A percentile compares a stretch with the other conserved stretches of the same genome.
These are phyloP conservation scores for Fabrea salina DNA, from an alignment of 169 alveolate species.

Conservation along the genomic window DNA sequence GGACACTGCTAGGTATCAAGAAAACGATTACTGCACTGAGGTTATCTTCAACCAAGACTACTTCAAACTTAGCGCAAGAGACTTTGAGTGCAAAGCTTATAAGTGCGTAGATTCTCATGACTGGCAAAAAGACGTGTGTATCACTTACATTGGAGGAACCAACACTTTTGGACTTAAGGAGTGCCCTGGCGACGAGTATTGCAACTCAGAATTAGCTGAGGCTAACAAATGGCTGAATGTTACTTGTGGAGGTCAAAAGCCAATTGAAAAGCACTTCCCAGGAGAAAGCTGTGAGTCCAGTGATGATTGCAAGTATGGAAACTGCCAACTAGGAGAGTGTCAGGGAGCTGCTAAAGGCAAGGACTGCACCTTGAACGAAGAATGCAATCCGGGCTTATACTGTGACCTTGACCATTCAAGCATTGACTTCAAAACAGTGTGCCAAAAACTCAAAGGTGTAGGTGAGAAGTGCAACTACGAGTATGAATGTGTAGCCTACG, in stretches of 20 bases:
- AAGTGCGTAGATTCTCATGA: not conserved
- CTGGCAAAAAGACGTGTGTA: not conserved
- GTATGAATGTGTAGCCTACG: not conserved
- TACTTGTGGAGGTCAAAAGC: slow-evolving; percentile 6
- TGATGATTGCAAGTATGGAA: not conserved
- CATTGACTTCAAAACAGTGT: not conserved
- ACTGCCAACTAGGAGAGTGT: not conserved
- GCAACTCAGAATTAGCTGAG: not conserved
- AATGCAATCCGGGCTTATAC: slow-evolving; percentile 4
- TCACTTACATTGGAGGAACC: not conserved
- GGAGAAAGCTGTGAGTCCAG: not conserved
- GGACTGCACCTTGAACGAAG: slow-evolving; percentile 11
- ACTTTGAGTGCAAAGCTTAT: not conserved
- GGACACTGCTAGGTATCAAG: slow-evolving; percentile 20
- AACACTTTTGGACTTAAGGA: not conserved
- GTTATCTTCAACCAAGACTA: not conserved
- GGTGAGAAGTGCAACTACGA: not conserved
- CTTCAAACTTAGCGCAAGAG: not conserved
- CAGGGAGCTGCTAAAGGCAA: not conserved
- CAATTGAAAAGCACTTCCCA: too few relatives aligned
- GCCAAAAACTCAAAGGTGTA: not conserved
- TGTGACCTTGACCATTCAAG: too few relatives aligned
- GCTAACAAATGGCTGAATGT: slow-evolving; percentile 11
- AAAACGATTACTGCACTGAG: slow-evolving; percentile 12
- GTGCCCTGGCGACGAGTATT: not conserved